A percentile compares a stretch with the other conserved stretches of the same genome.
phyloP scores from a whole-genome alignment of 73 alveolate genomes.

The Tetrahymena elliotti region DNA sequence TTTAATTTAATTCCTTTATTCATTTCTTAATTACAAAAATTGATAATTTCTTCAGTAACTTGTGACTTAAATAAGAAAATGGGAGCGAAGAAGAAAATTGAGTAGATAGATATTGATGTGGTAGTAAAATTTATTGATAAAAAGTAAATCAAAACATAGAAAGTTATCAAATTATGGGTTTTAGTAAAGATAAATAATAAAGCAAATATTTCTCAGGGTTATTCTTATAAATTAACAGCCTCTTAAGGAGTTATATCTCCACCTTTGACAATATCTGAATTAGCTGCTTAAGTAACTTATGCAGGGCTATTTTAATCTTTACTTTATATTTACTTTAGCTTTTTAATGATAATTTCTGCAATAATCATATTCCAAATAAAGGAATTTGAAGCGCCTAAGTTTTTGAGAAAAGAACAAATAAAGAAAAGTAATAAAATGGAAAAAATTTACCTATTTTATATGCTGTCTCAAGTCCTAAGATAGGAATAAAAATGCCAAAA shows the following conservation, averaged over 20 bases:
- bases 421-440: not conserved
- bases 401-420: not conserved
- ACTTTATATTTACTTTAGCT: not conserved
- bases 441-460: not conserved
- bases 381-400: not conserved
- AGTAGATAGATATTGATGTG: too few relatives aligned
- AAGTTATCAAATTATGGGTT: too few relatives aligned
- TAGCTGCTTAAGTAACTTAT: not conserved
- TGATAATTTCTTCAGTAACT: too few relatives aligned
- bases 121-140: too few relatives aligned
- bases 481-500: not conserved
- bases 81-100: too few relatives aligned
- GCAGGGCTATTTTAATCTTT: not conserved
- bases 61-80: too few relatives aligned
- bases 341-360: not conserved
- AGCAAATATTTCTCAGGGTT: not conserved
- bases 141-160: too few relatives aligned
- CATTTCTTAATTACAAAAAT: too few relatives aligned
- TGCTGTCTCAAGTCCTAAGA: not conserved
- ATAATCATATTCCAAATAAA: not conserved
- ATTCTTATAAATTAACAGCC: not conserved
- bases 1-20: too few relatives aligned
- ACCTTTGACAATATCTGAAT: not conserved
- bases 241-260: not conserved
- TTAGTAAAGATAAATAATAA: too few relatives aligned